Percentiles rank a stretch among this genome's conserved stretches.
Evolutionary conservation across 192 early-diverging fungal species (phyloP).

Genomic region (Podila epigama): DNA sequence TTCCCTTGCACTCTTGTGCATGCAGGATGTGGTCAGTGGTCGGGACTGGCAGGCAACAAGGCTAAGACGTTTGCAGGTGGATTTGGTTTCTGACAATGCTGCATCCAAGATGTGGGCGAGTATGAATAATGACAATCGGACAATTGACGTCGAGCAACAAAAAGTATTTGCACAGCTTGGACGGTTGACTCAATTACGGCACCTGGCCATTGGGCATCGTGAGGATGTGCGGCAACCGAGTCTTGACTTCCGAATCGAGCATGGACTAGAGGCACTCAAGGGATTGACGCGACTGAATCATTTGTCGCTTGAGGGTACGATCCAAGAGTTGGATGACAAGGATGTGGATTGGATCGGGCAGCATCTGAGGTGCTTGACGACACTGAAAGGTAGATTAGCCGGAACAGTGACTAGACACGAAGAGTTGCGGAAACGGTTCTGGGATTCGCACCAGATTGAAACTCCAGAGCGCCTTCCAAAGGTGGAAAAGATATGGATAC

Average conservation of each 20-base stretch:
- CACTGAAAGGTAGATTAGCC: constrained; percentile 9
- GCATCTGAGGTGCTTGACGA: constrained; percentile 4
- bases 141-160: constrained; percentile 3
- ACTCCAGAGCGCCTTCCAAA: not conserved
- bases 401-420: not conserved
- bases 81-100: not conserved
- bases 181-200: constrained; percentile 6
- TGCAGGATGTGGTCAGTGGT: constrained; percentile 17
- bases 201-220: not conserved
- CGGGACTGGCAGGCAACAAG: constrained; percentile 14
- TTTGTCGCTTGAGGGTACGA: not conserved
- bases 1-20: not conserved
- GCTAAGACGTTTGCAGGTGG: constrained; percentile 10
- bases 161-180: constrained; percentile 6
- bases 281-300: constrained; percentile 8
- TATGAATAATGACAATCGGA: not conserved
- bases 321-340: not conserved
- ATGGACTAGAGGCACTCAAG: constrained; percentile 8
- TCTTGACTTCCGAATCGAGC: constrained; percentile 3
- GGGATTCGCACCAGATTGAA: not conserved
- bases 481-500: not conserved
- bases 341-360: constrained; percentile 18
- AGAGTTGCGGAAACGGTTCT: not conserved
- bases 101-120: not conserved
- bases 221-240: not conserved